Conservation (phyloP, 2,329 filamentous ascomycete species). For the Truncatella angustata region DNA sequence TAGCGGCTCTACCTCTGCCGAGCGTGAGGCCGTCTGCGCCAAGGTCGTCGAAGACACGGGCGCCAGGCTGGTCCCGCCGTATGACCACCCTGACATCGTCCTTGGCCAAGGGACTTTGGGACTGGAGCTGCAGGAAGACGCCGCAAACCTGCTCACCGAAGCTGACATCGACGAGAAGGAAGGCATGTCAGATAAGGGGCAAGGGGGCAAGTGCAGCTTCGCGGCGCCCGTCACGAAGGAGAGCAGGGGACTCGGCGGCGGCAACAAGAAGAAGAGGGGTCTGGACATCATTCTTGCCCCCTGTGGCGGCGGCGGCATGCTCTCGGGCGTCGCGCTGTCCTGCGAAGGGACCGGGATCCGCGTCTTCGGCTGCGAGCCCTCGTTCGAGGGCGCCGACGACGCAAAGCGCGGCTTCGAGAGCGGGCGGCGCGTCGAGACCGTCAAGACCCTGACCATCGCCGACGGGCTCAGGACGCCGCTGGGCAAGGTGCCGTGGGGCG, state of each 20-base stretch:
- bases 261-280: slow-evolving; percentile 23
- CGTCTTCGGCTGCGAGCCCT: slow-evolving; percentile 87
- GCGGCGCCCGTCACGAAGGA: slow-evolving; percentile 13
- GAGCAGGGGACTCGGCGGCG: slow-evolving; percentile 7
- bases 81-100: slow-evolving; percentile 89
- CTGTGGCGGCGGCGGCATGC: slow-evolving; percentile 84
- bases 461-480: slow-evolving; percentile 87
- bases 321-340: slow-evolving; percentile 78
- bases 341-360: slow-evolving; percentile 67
- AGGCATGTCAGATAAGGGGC: not conserved
- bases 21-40: slow-evolving; percentile 76
- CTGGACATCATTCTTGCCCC: slow-evolving; percentile 77
- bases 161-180: slow-evolving; percentile 16
- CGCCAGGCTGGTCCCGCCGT: slow-evolving; percentile 81
- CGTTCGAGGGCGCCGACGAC: slow-evolving; percentile 81
- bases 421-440: slow-evolving; percentile 62
- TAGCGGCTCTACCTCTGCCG: slow-evolving; percentile 74
- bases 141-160: slow-evolving; percentile 47
- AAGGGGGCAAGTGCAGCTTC: not conserved
- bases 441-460: slow-evolving; percentile 78
- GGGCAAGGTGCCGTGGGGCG: slow-evolving; percentile 70
- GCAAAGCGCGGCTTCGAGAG: slow-evolving; percentile 66
- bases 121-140: slow-evolving; percentile 78
- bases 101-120: slow-evolving; percentile 90
- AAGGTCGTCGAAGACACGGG: slow-evolving; percentile 69